phyloP scores from a whole-genome alignment of 2,329 filamentous ascomycete genomes.

The Claviceps purpurea region DNA sequence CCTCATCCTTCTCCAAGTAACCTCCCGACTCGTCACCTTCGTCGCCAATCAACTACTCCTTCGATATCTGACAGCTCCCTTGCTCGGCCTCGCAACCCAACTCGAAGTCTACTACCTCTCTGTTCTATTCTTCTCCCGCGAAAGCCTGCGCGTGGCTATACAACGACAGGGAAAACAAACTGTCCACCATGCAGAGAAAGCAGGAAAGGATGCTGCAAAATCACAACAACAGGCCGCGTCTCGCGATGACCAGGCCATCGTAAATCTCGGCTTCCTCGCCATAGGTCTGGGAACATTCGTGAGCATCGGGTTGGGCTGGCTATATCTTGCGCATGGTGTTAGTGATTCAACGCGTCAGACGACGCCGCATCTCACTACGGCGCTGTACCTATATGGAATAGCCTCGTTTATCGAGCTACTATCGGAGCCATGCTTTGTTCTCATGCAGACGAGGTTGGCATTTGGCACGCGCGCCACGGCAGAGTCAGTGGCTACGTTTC shows the following conservation, averaged over 20 bases:
- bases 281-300: conserved; percentile 54
- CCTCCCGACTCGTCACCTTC: conserved; percentile 81
- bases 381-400: conserved; percentile 40
- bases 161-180: conserved; percentile 48
- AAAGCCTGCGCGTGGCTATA: conserved; percentile 81
- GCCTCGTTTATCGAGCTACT: conserved; percentile 60
- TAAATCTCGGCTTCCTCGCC: conserved; percentile 80
- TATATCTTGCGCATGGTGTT: conserved; percentile 49
- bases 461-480: conserved; percentile 71
- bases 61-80: conserved; percentile 70
- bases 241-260: conserved; percentile 53
- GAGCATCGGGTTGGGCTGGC: conserved; percentile 47
- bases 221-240: conserved; percentile 6
- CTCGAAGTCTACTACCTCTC: conserved; percentile 88
- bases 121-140: conserved; percentile 86
- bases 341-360: conserved; percentile 36
- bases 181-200: neutral
- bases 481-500: conserved; percentile 69
- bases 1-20: conserved; percentile 76
- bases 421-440: conserved; percentile 78
- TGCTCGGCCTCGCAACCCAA: conserved; percentile 77
- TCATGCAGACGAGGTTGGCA: conserved; percentile 67
- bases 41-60: conserved; percentile 82
- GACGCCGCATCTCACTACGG: conserved; percentile 48
- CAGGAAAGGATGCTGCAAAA: conserved; percentile 1